A percentile compares a stretch with the other conserved stretches of the same genome.
Evolutionary conservation across 2,329 filamentous ascomycete genomes (phyloP).

Genomic region (Sclerotinia sclerotiorum): DNA sequence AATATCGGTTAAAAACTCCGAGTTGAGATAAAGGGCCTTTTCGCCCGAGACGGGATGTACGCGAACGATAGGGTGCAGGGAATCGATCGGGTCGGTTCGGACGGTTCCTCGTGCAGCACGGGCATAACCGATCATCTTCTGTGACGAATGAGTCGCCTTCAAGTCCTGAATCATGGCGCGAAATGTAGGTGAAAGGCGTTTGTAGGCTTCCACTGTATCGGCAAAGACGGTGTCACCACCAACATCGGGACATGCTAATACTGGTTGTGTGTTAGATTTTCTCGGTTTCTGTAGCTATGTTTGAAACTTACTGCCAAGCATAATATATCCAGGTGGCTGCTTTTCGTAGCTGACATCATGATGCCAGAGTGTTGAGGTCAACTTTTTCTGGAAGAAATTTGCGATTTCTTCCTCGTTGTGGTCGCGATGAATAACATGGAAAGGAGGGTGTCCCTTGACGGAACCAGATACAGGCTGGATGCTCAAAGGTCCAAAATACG

Average conservation of each 20-base stretch:
- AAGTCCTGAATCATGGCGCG: slow-evolving; percentile 54
- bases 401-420: slow-evolving; percentile 57
- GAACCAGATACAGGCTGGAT: slow-evolving; percentile 69
- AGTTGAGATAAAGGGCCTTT: slow-evolving; percentile 71
- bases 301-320: slow-evolving; percentile 46
- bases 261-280: slow-evolving; percentile 12
- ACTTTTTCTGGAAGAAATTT: slow-evolving; percentile 63
- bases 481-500: slow-evolving; percentile 64
- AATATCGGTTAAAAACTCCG: slow-evolving; percentile 64
- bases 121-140: slow-evolving; percentile 56
- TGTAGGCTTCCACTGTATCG: slow-evolving; percentile 66
- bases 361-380: slow-evolving; percentile 66
- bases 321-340: slow-evolving; percentile 68
- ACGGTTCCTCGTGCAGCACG: slow-evolving; percentile 58
- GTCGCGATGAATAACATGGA: slow-evolving; percentile 68
- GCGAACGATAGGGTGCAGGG: slow-evolving; percentile 65
- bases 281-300: background rate
- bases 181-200: slow-evolving; percentile 41
- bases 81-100: slow-evolving; percentile 61
- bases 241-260: slow-evolving; percentile 44
- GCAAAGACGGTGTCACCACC: slow-evolving; percentile 74
- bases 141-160: slow-evolving; percentile 62
- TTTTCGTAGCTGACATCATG: slow-evolving; percentile 68
- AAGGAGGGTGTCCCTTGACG: slow-evolving; percentile 54
- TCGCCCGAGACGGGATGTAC: slow-evolving; percentile 72